Percentiles rank a stretch among this genome's conserved stretches.
Evolutionary conservation across 1,284 basidiomycete genomes (phyloP).

Genomic region (Apiotrichum veenhuisii): DNA sequence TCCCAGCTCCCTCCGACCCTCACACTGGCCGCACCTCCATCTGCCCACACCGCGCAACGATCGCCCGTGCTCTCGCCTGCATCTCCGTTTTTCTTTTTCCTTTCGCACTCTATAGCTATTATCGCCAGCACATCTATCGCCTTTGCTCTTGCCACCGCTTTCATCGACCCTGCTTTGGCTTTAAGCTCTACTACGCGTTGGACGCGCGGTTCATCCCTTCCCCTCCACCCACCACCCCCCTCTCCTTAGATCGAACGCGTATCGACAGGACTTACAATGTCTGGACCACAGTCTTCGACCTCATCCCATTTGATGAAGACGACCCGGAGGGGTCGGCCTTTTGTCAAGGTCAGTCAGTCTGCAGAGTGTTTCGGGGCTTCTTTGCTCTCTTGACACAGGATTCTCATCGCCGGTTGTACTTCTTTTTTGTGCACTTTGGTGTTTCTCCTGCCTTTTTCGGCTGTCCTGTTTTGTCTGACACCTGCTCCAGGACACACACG

Average conservation of each 20-base stretch:
- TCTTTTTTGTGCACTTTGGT: neutral
- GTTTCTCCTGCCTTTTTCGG: neutral
- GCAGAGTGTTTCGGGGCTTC: too few relatives aligned
- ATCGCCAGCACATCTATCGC: too few relatives aligned
- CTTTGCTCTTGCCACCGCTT: neutral
- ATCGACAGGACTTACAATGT: constrained; percentile 15
- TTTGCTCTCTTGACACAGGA: too few relatives aligned
- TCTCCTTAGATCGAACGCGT: neutral
- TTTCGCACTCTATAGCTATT: neutral
- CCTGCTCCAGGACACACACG: constrained; percentile 80
- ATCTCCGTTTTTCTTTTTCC: neutral
- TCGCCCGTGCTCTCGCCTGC: neutral
- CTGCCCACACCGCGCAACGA: too few relatives aligned
- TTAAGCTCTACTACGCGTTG: neutral
- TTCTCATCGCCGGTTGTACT: too few relatives aligned
- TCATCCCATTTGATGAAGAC: constrained; percentile 92
- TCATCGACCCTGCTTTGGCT: neutral
- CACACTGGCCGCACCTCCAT: too few relatives aligned
- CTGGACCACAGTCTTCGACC: constrained; percentile 25
- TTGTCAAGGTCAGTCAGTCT: constrained; percentile 77
- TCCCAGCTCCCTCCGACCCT: too few relatives aligned
- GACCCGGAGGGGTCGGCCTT: constrained; percentile 88
- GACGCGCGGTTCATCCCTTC: neutral
- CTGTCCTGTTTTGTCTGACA: neutral
- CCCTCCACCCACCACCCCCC: neutral